These are phyloP conservation scores for Zygotorulaspora mrakii DNA, from an alignment of 1,139 yeast species.

Conservation along the genomic window DNA sequence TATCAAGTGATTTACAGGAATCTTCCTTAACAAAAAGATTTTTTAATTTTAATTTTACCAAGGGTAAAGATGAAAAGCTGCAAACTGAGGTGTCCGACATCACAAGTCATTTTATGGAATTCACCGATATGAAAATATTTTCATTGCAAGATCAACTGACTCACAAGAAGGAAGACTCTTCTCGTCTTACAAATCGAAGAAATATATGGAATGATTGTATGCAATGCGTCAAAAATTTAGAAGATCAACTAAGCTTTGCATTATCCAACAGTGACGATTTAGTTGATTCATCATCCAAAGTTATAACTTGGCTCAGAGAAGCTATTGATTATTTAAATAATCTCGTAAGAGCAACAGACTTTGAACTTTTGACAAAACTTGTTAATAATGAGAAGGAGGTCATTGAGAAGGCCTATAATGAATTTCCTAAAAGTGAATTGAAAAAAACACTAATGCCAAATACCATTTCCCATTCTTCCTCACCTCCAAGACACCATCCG, in stretches of 20 bases:
- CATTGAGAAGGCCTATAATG: constrained; percentile 22
- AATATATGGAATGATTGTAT: constrained; percentile 28
- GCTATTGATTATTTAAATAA: constrained; percentile 16
- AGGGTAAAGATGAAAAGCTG: constrained; percentile 4
- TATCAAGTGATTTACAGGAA: constrained; percentile 12
- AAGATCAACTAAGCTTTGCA: constrained; percentile 16
- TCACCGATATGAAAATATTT: constrained; percentile 18
- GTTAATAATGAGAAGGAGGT: constrained; percentile 23
- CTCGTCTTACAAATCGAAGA: constrained; percentile 17
- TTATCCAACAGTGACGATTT: constrained; percentile 11
- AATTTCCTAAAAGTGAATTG: constrained; percentile 12
- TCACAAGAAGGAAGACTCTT: constrained; percentile 25
- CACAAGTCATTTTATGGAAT: constrained; percentile 20
- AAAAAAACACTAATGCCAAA: constrained; percentile 4
- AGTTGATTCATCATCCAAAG: constrained; percentile 2
- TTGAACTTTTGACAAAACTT: constrained; percentile 14
- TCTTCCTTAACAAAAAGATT: constrained; percentile 9
- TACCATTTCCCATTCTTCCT: constrained; percentile 1
- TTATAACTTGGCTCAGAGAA: constrained; percentile 16
- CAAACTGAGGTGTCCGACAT: constrained; percentile 15
- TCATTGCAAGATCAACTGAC: constrained; percentile 25
- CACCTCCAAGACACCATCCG: constrained; percentile 12
- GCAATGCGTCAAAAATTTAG: constrained; percentile 21
- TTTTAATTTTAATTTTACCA: constrained; percentile 10
- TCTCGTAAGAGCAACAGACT: constrained; percentile 14